Percentiles rank a stretch among this genome's conserved stretches.
These are phyloP conservation scores for Begonia fuchsioides DNA, from an alignment of 306 rosid species.

Conservation along the genomic window DNA sequence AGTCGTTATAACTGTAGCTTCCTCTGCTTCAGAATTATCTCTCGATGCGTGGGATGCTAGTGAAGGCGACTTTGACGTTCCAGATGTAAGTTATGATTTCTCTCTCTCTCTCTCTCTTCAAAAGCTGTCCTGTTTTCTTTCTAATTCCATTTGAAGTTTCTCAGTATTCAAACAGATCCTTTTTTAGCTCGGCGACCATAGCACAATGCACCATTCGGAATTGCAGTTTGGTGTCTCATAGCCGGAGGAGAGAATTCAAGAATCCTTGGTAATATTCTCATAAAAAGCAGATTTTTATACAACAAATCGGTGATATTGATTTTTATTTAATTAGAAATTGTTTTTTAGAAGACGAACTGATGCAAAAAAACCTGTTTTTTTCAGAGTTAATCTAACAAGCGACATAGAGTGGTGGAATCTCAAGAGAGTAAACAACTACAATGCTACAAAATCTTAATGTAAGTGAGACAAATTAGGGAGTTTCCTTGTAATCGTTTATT, in stretches of 20 bases:
- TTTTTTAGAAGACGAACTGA: no score
- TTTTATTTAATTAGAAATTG: no score
- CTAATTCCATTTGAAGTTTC: conserved; percentile 8
- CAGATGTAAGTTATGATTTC: conserved; percentile 36
- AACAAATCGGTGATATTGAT: no score
- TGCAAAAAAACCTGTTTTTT: no score
- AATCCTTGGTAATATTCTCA: no score
- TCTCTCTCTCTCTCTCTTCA: not conserved
- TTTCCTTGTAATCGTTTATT: no score
- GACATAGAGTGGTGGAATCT: no score
- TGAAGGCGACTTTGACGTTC: conserved; percentile 59
- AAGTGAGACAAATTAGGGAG: no score
- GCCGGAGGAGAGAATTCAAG: conserved; percentile 36
- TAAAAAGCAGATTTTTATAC: no score
- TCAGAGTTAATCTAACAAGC: no score
- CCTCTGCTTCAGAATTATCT: conserved; percentile 60
- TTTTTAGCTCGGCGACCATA: conserved; percentile 38
- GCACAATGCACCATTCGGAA: conserved; percentile 42
- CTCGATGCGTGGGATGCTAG: conserved; percentile 70
- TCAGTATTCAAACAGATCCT: conserved; percentile 29
- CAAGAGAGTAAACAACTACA: no score
- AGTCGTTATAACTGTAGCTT: conserved; percentile 19
- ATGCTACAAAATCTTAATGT: no score
- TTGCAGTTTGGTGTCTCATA: conserved; percentile 15
- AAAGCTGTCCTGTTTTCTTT: not conserved